Base-by-base conservation (phyloP, 768 basidiomycete genomes). In the Auricularia auricula-judae region DNA sequence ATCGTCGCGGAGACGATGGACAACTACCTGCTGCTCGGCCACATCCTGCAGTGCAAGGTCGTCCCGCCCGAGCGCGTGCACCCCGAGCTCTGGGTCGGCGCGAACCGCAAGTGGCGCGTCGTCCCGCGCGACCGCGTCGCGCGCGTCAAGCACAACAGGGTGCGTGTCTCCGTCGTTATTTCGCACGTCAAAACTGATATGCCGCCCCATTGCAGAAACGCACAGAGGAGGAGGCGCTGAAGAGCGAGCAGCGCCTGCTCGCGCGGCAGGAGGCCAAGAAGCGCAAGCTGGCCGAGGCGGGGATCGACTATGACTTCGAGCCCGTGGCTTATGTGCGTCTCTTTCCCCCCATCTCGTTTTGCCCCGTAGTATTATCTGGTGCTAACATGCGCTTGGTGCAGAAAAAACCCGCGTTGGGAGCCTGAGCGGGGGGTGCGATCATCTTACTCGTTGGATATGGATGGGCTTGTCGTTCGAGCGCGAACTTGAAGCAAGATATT, bases 1-100 rank as follows among this genome's bases (percentile, higher is more conserved):
- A 98, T 99, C 67, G 97, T 97, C 7, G 88, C 91, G 1, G 97
- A 98, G 71, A 98, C 96, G 56, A 98, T 98, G 97, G 86, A 99
- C 81, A 98, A 97, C 78, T 99, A 98, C 75, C 83, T 99, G 44
- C 81, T 99, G 67, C 84, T 89, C 82, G 95, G 96, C 5, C 96
- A 97, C 72, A 89, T 99, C 67, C 81, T 99, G 64, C 85, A 84
- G 54, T 98, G 96, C 79, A 89, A 91, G 75, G 75, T 94, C 62
- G 85, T 98, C 65, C 93, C 97, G 47, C 86, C 86, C 69, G 92
- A 95, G 33, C 75, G 95, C 66, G 85, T 98, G 1, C 96, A 98
- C 73, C 90, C 94, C 12, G 86, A 96, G 71, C 76, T 98, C 1
- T 99, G 97, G 97, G 79, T 95, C 11, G 96, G 97, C n/a, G 92